These are phyloP conservation scores for Ceriops tagal DNA, from an alignment of 345 rosid genomes.

Conservation along the genomic window DNA sequence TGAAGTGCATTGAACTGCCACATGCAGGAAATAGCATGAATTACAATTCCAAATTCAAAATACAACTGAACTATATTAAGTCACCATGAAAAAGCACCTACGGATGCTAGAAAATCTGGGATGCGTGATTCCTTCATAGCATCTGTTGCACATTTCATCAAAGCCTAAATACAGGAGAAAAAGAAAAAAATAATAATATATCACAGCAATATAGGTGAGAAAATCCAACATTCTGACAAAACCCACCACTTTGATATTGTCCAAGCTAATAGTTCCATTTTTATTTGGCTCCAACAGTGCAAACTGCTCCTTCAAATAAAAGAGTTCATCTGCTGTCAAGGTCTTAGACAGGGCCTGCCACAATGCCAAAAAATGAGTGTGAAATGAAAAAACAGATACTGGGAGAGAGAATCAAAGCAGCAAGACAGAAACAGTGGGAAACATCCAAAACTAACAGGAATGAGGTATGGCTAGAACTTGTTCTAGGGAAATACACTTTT, in stretches of 20 bases:
- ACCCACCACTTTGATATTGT: slow-evolving; percentile 64
- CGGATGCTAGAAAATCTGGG: slow-evolving; percentile 81
- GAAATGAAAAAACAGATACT: background rate
- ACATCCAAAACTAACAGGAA: no score
- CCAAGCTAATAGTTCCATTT: slow-evolving; percentile 60
- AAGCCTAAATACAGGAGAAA: slow-evolving; percentile 49
- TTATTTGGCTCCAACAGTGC: slow-evolving; percentile 64
- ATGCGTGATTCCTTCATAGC: slow-evolving; percentile 91
- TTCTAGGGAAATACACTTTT: no score
- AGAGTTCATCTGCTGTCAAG: slow-evolving; percentile 55
- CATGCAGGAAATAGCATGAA: background rate
- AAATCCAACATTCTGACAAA: background rate
- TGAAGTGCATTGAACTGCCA: slow-evolving; percentile 77
- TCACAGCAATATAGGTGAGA: slow-evolving; percentile 2
- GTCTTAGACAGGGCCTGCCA: slow-evolving; percentile 88
- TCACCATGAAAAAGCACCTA: slow-evolving; percentile 25
- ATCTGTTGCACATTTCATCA: slow-evolving; percentile 81
- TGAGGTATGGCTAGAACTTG: no score
- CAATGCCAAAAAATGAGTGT: slow-evolving; percentile 5
- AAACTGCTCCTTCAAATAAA: slow-evolving; percentile 74
- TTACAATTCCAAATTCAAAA: background rate
- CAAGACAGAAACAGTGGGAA: no score
- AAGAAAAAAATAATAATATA: background rate
- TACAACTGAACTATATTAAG: background rate
- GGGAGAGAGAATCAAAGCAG: no score